These are phyloP conservation scores for Phytophthora pistaciae DNA, from an alignment of 352 stramenopile genomes.

Conservation along the genomic window DNA sequence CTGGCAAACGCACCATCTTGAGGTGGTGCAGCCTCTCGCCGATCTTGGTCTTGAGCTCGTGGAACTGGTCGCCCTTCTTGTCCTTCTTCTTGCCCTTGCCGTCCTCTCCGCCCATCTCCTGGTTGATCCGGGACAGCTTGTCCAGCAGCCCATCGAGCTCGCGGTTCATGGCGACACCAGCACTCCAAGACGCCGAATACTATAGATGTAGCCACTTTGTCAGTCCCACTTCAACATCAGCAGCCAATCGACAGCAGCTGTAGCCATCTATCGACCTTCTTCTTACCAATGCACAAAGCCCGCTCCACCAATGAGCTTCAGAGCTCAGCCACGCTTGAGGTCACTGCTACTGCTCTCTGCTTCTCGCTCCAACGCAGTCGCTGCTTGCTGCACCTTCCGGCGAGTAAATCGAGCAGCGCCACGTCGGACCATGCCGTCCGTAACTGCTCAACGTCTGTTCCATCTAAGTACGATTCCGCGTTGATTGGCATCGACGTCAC, in stretches of 20 bases:
- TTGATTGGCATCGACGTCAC: constrained; percentile 20
- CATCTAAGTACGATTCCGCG: constrained; percentile 32
- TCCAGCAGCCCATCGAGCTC: constrained; percentile 82
- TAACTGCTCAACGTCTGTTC: constrained; percentile 21
- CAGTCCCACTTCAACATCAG: constrained; percentile 38
- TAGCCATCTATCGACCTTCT: constrained; percentile 22
- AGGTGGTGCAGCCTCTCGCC: constrained; percentile 79
- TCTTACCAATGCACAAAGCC: constrained; percentile 9
- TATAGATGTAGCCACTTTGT: constrained; percentile 29
- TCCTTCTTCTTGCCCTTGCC: constrained; percentile 74
- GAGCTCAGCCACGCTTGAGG: neutral
- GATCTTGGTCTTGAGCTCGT: constrained; percentile 85
- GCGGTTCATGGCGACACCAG: constrained; percentile 59
- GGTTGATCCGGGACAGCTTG: constrained; percentile 81
- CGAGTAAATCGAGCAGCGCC: constrained; percentile 21
- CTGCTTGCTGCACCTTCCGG: constrained; percentile 34
- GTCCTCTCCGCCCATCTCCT: constrained; percentile 82
- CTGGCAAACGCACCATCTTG: constrained; percentile 66
- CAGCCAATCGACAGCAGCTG: constrained; percentile 27
- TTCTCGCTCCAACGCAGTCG: constrained; percentile 2
- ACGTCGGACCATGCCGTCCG: constrained; percentile 7
- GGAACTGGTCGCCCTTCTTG: constrained; percentile 75
- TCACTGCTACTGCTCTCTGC: neutral
- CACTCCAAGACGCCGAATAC: constrained; percentile 14
- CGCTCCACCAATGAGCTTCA: neutral